Percentiles rank a stretch among this genome's conserved stretches.
Evolutionary conservation across 2,329 filamentous ascomycete species (phyloP).

Genomic region (Epichloe elymi): DNA sequence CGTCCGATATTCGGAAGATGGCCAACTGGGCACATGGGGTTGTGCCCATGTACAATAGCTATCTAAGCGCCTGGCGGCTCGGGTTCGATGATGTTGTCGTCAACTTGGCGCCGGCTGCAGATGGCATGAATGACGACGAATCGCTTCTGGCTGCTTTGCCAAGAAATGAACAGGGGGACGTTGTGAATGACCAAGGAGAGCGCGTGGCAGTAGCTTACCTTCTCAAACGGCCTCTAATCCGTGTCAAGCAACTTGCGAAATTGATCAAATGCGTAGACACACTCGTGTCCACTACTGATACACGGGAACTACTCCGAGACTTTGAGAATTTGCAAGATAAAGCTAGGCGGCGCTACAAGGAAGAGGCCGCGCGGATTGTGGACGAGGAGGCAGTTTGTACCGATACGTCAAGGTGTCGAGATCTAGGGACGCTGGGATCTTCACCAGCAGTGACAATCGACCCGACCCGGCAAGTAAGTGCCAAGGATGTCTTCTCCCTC

Average conservation of each 20-base stretch:
- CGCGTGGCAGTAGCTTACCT: slow-evolving; percentile 89
- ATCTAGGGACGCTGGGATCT: slow-evolving; percentile 63
- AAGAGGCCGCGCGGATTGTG: slow-evolving; percentile 58
- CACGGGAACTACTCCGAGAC: slow-evolving; percentile 25
- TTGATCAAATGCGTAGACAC: slow-evolving; percentile 59
- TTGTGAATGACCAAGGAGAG: slow-evolving; percentile 65
- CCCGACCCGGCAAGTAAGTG: slow-evolving; percentile 66
- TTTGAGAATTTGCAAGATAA: slow-evolving; percentile 66
- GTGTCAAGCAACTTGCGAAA: slow-evolving; percentile 78
- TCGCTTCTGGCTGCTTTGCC: slow-evolving; percentile 46
- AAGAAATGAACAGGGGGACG: slow-evolving; percentile 50
- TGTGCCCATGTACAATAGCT: slow-evolving; percentile 69
- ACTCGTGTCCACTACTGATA: slow-evolving; percentile 34
- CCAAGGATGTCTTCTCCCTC: slow-evolving; percentile 81
- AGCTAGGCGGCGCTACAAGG: slow-evolving; percentile 49
- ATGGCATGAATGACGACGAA: slow-evolving; percentile 41
- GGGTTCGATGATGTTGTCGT: slow-evolving; percentile 93
- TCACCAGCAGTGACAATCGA: slow-evolving; percentile 61
- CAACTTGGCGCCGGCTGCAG: slow-evolving; percentile 63
- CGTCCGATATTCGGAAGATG: slow-evolving; percentile 57
- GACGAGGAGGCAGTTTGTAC: slow-evolving; percentile 81
- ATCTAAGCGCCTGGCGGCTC: slow-evolving; percentile 77
- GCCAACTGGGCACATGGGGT: slow-evolving; percentile 71
- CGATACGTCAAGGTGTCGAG: slow-evolving; percentile 66
- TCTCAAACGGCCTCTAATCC: slow-evolving; percentile 74